phyloP scores from a whole-genome alignment of 805 yeast species.

The Candida ovalis region DNA sequence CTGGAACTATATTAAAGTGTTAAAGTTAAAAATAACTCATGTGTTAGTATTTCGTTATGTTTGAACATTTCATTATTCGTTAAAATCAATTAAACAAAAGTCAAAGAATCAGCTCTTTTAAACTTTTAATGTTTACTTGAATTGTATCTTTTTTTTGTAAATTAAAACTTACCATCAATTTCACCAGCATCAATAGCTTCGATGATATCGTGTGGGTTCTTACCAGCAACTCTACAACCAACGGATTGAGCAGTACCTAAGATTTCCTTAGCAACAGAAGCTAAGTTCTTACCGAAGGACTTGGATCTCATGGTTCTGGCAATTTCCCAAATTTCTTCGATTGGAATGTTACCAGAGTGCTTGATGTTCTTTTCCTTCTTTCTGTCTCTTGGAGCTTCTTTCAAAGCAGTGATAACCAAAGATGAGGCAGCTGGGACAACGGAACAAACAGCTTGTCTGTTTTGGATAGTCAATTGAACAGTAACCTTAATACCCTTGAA shows the following conservation, averaged over 20 bases:
- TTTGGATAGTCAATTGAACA: constrained; percentile 96
- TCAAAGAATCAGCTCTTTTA: neutral
- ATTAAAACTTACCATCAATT: constrained; percentile 60
- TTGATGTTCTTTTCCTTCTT: constrained; percentile 99
- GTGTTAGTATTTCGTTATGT: neutral
- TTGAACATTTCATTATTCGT: no score
- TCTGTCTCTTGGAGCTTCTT: constrained; percentile 99
- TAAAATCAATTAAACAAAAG: no score
- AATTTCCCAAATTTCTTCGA: constrained; percentile 93
- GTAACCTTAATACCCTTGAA: constrained; percentile 99
- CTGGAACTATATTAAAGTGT: constrained; percentile 46
- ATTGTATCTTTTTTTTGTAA: constrained; percentile 22
- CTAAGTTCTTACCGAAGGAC: constrained; percentile 96
- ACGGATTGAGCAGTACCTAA: constrained; percentile 99
- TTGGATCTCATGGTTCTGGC: constrained; percentile 97
- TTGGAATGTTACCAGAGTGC: constrained; percentile 98
- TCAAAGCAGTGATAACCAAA: constrained; percentile 96
- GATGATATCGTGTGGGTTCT: constrained; percentile 98
- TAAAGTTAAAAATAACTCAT: constrained; percentile 6
- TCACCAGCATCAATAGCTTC: constrained; percentile 99
- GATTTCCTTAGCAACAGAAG: constrained; percentile 97
- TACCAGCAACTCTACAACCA: constrained; percentile 99
- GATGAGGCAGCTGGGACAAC: constrained; percentile 99
- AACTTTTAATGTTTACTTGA: neutral
- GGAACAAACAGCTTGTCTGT: constrained; percentile 99